These are phyloP conservation scores for Gentiana macrophylla DNA, from an alignment of 257 asterid species.

Conservation along the genomic window DNA sequence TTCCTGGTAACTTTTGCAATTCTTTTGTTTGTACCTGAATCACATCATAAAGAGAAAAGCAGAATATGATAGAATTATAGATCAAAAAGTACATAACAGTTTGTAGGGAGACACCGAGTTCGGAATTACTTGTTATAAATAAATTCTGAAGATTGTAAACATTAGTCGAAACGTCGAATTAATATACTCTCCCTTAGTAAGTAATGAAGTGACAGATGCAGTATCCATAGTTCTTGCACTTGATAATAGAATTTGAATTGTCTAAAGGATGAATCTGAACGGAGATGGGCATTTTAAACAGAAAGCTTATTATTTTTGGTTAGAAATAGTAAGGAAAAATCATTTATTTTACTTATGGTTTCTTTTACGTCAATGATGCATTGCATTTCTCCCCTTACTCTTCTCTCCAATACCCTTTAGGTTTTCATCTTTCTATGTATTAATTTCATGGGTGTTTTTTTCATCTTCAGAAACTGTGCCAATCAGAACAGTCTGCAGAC, in stretches of 20 bases:
- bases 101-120: too few relatives aligned
- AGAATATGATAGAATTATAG: too few relatives aligned
- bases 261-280: neutral
- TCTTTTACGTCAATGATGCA: neutral
- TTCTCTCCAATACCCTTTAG: neutral
- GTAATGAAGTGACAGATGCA: neutral
- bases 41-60: too few relatives aligned
- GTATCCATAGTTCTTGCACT: neutral
- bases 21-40: too few relatives aligned
- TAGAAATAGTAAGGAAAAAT: neutral
- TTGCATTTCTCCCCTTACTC: neutral
- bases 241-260: neutral
- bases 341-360: neutral
- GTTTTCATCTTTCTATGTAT: neutral
- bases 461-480: constrained; percentile 56
- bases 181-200: too few relatives aligned
- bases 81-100: too few relatives aligned
- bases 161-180: too few relatives aligned
- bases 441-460: constrained; percentile 1
- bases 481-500: constrained; percentile 77
- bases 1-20: constrained; percentile 52
- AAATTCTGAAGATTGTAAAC: too few relatives aligned
- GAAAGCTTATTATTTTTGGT: neutral
- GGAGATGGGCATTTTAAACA: neutral
- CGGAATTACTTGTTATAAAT: too few relatives aligned